A percentile compares a stretch with the other conserved stretches of the same genome.
These are phyloP conservation scores for Rossbeevera mucosa DNA, from an alignment of 768 basidiomycete species.

Conservation along the genomic window DNA sequence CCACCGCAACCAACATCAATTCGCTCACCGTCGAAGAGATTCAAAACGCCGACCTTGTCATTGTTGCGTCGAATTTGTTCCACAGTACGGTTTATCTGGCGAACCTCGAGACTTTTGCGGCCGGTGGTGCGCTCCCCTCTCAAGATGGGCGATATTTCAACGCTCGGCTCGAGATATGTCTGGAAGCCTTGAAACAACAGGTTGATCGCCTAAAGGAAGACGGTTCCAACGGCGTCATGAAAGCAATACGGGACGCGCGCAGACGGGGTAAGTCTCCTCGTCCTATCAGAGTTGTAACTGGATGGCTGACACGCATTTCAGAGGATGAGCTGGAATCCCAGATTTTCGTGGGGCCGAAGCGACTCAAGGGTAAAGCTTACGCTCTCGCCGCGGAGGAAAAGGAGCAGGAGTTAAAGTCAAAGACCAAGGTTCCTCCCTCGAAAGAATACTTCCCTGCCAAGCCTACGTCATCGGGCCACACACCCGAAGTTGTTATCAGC, in stretches of 20 bases:
- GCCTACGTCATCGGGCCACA: constrained; percentile 36
- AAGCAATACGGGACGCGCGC: constrained; percentile 59
- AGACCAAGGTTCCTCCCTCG: constrained; percentile 10
- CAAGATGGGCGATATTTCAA: constrained; percentile 88
- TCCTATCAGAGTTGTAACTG: background rate
- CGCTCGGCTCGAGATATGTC: constrained; percentile 63
- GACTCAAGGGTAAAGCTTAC: constrained; percentile 73
- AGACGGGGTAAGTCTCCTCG: constrained; percentile 46
- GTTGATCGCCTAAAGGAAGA: constrained; percentile 63
- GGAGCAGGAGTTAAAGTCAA: constrained; percentile 19
- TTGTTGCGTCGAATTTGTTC: constrained; percentile 85
- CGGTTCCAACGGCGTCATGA: constrained; percentile 57
- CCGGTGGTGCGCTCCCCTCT: constrained; percentile 62
- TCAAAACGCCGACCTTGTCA: constrained; percentile 77
- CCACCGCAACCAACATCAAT: constrained; percentile 69
- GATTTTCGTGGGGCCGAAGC: constrained; percentile 48
- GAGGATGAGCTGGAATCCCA: constrained; percentile 51
- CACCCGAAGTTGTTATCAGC: constrained; percentile 57
- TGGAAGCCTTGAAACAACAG: constrained; percentile 57
- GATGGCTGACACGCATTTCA: constrained; percentile 19
- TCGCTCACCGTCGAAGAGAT: constrained; percentile 66
- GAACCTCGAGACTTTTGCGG: constrained; percentile 70
- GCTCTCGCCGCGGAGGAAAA: constrained; percentile 50
- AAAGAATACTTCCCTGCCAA: constrained; percentile 26
- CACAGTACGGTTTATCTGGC: constrained; percentile 69